phyloP scores from a whole-genome alignment of 164 flowering plant species.

The Vitis cinerea region DNA sequence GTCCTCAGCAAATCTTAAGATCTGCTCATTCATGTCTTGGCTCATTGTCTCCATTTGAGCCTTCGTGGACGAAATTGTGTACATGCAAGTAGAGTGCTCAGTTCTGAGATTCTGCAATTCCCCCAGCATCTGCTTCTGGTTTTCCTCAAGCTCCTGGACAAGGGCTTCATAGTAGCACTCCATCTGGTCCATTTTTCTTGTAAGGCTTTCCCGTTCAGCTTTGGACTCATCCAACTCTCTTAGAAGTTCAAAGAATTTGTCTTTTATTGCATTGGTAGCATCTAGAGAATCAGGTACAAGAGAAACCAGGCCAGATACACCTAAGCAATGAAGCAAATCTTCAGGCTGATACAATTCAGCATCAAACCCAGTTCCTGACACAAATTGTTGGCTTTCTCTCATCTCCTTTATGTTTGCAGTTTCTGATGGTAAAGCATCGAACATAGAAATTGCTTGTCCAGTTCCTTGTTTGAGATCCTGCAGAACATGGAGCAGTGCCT shows the following conservation, averaged over 20 bases:
- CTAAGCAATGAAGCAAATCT: constrained; percentile 34
- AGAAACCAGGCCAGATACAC: constrained; percentile 33
- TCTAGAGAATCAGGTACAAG: constrained; percentile 44
- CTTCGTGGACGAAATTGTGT: constrained; percentile 59
- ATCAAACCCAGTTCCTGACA: constrained; percentile 29
- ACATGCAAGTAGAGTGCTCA: constrained; percentile 77
- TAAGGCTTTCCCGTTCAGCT: constrained; percentile 61
- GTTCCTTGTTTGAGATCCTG: constrained; percentile 43
- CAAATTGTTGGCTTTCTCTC: constrained; percentile 25
- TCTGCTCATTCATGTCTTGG: constrained; percentile 59
- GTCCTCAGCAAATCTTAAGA: constrained; percentile 52
- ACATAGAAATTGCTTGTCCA: constrained; percentile 17
- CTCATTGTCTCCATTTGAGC: constrained; percentile 73
- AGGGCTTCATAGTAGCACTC: constrained; percentile 95
- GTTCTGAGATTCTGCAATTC: constrained; percentile 81
- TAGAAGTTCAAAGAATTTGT: constrained; percentile 55
- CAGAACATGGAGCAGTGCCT: constrained; percentile 43
- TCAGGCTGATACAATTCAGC: constrained; percentile 48
- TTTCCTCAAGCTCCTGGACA: constrained; percentile 92
- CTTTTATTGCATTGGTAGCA: constrained; percentile 43
- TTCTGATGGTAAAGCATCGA: constrained; percentile 20
- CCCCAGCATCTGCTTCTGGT: constrained; percentile 77
- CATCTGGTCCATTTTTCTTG: constrained; percentile 85
- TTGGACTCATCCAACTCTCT: constrained; percentile 81
- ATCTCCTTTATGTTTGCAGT: constrained; percentile 11